phyloP scores from a whole-genome alignment of 78 protist genomes.

The Creolimax fragrantissima region DNA sequence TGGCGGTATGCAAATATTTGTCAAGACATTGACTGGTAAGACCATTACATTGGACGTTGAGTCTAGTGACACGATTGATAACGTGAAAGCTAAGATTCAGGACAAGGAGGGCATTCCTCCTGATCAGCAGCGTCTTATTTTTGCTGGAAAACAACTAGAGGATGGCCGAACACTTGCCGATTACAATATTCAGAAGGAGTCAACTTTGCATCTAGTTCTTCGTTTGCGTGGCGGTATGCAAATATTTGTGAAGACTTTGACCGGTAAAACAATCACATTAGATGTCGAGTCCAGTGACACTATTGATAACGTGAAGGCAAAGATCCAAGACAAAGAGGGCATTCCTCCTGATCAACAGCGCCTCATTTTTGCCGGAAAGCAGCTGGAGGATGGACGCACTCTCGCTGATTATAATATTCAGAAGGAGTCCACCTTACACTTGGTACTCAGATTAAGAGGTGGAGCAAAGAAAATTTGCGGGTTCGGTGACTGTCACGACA shows the following conservation, averaged over 20 bases:
- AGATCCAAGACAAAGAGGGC: conserved; percentile 98
- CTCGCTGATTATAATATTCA: conserved; percentile 95
- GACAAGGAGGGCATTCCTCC: conserved; percentile 99
- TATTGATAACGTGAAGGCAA: conserved; percentile 90
- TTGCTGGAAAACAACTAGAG: conserved; percentile 97
- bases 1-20: conserved; percentile 71
- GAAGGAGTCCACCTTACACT: conserved; percentile 90
- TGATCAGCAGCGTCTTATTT: conserved; percentile 96
- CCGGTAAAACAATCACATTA: conserved; percentile 80
- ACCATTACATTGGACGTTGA: conserved; percentile 90
- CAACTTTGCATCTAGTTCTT: conserved; percentile 85
- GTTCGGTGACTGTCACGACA: neutral
- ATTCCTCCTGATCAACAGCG: conserved; percentile 98
- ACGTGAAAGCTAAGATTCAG: conserved; percentile 92
- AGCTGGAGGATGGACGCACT: conserved; percentile 96
- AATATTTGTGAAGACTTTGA: conserved; percentile 63
- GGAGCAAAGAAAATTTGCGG: conserved; percentile 2
- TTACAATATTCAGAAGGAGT: conserved; percentile 93
- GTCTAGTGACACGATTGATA: conserved; percentile 89
- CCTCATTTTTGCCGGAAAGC: conserved; percentile 95
- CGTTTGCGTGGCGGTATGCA: conserved; percentile 43
- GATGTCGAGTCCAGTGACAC: conserved; percentile 92
- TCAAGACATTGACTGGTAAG: conserved; percentile 73
- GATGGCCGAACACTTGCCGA: conserved; percentile 91
- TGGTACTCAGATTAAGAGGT: conserved; percentile 40